These are phyloP conservation scores for Malassezia slooffiae DNA, from an alignment of 1,284 basidiomycete species.

Conservation along the genomic window DNA sequence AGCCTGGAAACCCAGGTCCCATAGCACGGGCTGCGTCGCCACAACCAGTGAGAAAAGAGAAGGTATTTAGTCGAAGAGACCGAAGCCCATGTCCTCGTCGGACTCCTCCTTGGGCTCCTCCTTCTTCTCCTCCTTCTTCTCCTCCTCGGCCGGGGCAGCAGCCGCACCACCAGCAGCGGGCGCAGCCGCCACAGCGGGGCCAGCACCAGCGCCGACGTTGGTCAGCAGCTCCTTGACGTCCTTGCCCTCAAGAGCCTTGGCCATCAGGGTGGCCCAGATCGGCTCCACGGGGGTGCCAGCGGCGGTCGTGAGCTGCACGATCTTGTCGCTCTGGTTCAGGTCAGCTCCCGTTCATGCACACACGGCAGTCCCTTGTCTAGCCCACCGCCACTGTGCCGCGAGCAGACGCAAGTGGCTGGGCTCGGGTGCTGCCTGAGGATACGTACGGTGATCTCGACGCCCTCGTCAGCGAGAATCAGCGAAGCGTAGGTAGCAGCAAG, in stretches of 20 bases:
- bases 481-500: constrained; percentile 58
- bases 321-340: constrained; percentile 68
- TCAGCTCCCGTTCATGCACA: neutral
- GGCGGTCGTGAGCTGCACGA: constrained; percentile 67
- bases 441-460: constrained; percentile 81
- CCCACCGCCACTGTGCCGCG: too few species aligned
- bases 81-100: constrained; percentile 20
- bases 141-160: constrained; percentile 59
- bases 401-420: too few species aligned
- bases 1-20: too few species aligned
- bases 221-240: constrained; percentile 88
- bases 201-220: constrained; percentile 71
- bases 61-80: constrained; percentile 19
- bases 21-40: too few species aligned
- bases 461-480: constrained; percentile 73
- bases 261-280: constrained; percentile 92
- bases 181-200: constrained; percentile 51
- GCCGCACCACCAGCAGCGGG: constrained; percentile 56
- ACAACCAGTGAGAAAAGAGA: too few species aligned
- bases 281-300: constrained; percentile 80
- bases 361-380: too few species aligned
- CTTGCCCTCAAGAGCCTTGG: constrained; percentile 96
- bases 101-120: constrained; percentile 49
- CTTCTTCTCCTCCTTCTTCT: constrained; percentile 68
- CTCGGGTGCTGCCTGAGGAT: too few species aligned